A percentile compares a stretch with the other conserved stretches of the same genome.
Conservation (phyloP, 2,329 filamentous ascomycete genomes). For the Huntiella moniliformis region DNA sequence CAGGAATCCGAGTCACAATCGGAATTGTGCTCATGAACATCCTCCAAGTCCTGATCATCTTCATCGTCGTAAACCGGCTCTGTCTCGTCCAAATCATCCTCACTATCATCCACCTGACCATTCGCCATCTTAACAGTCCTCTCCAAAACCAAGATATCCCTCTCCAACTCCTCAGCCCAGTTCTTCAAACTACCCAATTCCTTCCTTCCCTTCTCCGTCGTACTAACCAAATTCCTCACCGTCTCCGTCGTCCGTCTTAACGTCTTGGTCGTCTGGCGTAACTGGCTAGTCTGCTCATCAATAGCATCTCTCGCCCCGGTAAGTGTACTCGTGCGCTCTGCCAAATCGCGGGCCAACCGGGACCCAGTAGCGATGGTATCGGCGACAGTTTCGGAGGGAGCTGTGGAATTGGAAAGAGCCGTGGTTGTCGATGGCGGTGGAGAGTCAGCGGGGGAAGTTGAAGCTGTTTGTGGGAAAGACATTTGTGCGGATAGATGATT, state of each 20-base stretch:
- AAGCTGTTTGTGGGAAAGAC: too few relatives aligned
- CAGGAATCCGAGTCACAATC: neutral
- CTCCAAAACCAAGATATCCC: constrained; percentile 44
- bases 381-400: constrained; percentile 16
- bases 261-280: constrained; percentile 38
- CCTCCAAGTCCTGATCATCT: neutral
- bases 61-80: constrained; percentile 12
- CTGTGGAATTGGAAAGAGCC: neutral
- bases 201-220: constrained; percentile 47
- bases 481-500: too few relatives aligned
- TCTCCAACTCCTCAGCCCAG: constrained; percentile 67
- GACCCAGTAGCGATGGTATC: constrained; percentile 15
- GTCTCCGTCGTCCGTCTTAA: constrained; percentile 46
- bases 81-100: constrained; percentile 10
- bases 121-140: constrained; percentile 37
- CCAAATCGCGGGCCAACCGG: constrained; percentile 20
- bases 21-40: neutral
- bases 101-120: neutral
- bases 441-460: neutral
- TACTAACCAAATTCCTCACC: constrained; percentile 43
- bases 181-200: constrained; percentile 71
- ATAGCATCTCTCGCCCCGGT: constrained; percentile 51
- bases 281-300: constrained; percentile 36
- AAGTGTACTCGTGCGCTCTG: constrained; percentile 46
- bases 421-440: neutral